Evolutionary conservation across 805 yeast genomes (phyloP).

Genomic region (Ogataea paraovalis): DNA sequence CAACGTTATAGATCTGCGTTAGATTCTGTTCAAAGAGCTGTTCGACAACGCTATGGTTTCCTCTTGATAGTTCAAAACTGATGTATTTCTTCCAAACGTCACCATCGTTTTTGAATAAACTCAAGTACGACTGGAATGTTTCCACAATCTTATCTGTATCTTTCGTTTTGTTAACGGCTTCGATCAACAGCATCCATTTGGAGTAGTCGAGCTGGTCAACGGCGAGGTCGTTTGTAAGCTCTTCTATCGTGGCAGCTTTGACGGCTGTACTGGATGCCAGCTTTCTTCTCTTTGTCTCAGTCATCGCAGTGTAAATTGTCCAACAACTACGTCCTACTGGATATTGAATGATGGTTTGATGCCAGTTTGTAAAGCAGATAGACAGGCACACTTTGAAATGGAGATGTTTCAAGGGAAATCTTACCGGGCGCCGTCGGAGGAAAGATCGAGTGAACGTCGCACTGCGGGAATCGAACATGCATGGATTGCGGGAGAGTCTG

Average conservation of each 20-base stretch:
- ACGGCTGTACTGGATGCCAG: slow-evolving; percentile 29
- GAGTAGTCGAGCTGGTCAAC: slow-evolving; percentile 49
- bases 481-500: too few relatives aligned
- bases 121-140: slow-evolving; percentile 57
- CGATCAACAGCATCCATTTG: slow-evolving; percentile 55
- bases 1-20: slow-evolving; percentile 56
- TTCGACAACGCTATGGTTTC: slow-evolving; percentile 64
- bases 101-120: slow-evolving; percentile 63
- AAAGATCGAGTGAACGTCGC: too few relatives aligned
- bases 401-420: too few relatives aligned
- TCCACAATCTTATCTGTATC: slow-evolving; percentile 56
- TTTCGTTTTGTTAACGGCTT: slow-evolving; percentile 46
- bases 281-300: background rate
- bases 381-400: too few relatives aligned
- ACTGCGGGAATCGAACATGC: too few relatives aligned
- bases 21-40: slow-evolving; percentile 61
- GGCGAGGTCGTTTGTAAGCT: slow-evolving; percentile 49
- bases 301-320: background rate
- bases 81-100: slow-evolving; percentile 74
- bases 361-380: too few relatives aligned
- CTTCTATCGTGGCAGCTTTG: slow-evolving; percentile 41
- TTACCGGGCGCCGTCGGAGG: too few relatives aligned
- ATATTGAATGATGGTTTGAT: too few relatives aligned
- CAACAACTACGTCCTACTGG: too few relatives aligned
- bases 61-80: slow-evolving; percentile 56